Conservation (phyloP, 2,329 filamentous ascomycete genomes). For the Colletotrichum nymphaeae region DNA sequence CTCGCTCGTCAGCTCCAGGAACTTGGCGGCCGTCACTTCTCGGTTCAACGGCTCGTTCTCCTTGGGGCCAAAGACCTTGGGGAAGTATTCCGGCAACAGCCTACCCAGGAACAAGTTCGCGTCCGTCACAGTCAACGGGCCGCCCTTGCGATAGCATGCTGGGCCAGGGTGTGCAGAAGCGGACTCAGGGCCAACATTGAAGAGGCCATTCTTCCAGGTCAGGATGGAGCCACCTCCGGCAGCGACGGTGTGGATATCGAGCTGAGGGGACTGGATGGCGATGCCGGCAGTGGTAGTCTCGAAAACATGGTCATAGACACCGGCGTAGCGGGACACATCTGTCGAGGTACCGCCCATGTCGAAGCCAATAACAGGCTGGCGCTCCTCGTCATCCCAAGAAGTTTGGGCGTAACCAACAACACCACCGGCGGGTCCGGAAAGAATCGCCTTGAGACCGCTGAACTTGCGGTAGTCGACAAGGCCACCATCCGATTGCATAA, state of each 20-base stretch:
- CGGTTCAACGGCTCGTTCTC: constrained; percentile 66
- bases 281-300: constrained; percentile 84
- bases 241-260: constrained; percentile 86
- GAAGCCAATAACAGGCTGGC: constrained; percentile 79
- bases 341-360: constrained; percentile 80
- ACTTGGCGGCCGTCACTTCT: constrained; percentile 52
- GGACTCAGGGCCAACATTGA: constrained; percentile 79
- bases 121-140: constrained; percentile 78
- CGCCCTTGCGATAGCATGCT: constrained; percentile 79
- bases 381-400: constrained; percentile 75
- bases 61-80: constrained; percentile 77
- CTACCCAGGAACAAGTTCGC: constrained; percentile 77
- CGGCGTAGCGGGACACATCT: constrained; percentile 76
- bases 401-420: constrained; percentile 82
- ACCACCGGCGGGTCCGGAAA: constrained; percentile 81
- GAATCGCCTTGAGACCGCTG: constrained; percentile 75
- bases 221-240: constrained; percentile 79
- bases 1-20: constrained; percentile 52
- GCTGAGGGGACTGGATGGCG: constrained; percentile 81
- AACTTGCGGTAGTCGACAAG: constrained; percentile 70
- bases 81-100: constrained; percentile 72
- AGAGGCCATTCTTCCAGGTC: constrained; percentile 78
- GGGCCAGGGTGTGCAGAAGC: constrained; percentile 78
- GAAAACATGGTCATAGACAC: constrained; percentile 62
- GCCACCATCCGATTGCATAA: constrained; percentile 74